Conservation (phyloP, 495 filamentous ascomycete species). For the Aspergillus panamensis region DNA sequence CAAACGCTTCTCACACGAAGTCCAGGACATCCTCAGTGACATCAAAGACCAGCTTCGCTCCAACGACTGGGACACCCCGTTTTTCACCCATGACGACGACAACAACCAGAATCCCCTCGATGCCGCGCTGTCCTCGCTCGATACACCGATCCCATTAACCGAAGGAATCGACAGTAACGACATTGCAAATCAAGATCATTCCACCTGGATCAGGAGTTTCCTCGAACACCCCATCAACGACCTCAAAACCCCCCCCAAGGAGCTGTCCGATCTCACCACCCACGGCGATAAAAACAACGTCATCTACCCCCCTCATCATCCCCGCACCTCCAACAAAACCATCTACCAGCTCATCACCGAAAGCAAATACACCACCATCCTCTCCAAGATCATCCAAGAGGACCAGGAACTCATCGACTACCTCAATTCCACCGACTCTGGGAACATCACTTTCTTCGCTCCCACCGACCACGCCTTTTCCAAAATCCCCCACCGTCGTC, state of each 20-base stretch:
- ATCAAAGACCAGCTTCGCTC: background rate
- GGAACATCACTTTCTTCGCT: constrained; percentile 77
- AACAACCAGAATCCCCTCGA: background rate
- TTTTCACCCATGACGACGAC: background rate
- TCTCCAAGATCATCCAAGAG: constrained; percentile 68
- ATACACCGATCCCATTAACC: background rate
- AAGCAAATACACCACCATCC: constrained; percentile 70
- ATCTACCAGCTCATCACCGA: constrained; percentile 72
- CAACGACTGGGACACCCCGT: background rate
- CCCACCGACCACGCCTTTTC: constrained; percentile 73
- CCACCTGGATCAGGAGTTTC: constrained; percentile 6
- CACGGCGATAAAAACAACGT: too few species aligned
- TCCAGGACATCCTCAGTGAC: background rate
- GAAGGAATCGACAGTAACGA: background rate
- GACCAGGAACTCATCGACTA: constrained; percentile 63
- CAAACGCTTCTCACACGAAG: background rate
- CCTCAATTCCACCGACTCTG: constrained; percentile 60
- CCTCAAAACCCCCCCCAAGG: constrained; percentile 5
- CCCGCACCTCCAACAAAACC: constrained; percentile 55
- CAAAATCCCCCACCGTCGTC: constrained; percentile 48
- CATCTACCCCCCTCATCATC: constrained; percentile 14
- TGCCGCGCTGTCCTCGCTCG: background rate
- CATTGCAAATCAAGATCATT: background rate
- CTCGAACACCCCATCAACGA: constrained; percentile 11
- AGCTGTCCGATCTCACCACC: background rate